A percentile compares a stretch with the other conserved stretches of the same genome.
Evolutionary conservation across 257 asterid species (phyloP).

Genomic region (Gentiana straminea): DNA sequence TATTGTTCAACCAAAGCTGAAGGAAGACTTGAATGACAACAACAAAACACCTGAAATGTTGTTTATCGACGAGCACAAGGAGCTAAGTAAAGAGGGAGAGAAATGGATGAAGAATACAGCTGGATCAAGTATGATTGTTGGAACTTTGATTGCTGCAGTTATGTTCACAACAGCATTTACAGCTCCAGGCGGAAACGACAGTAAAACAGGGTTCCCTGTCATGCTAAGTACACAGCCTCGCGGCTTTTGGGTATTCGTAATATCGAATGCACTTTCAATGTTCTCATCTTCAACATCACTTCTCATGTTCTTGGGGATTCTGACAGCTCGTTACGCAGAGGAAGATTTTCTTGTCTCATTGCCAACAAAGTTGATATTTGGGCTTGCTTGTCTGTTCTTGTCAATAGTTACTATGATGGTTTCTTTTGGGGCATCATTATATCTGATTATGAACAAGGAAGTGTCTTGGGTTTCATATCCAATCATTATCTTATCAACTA

Average conservation of each 20-base stretch:
- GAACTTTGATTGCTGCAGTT: slow-evolving; percentile 26
- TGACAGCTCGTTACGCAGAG: slow-evolving; percentile 21
- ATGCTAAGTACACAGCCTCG: slow-evolving; percentile 1
- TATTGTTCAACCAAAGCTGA: slow-evolving; percentile 18
- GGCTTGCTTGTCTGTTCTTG: slow-evolving; percentile 13
- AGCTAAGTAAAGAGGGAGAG: slow-evolving; percentile 18
- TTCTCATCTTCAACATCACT: slow-evolving; percentile 19
- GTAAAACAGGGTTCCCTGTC: slow-evolving; percentile 14
- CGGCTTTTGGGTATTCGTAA: slow-evolving; percentile 15
- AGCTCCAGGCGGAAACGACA: slow-evolving; percentile 19
- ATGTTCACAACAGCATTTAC: slow-evolving; percentile 29
- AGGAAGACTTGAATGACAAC: slow-evolving; percentile 12
- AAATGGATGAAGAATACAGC: slow-evolving; percentile 31
- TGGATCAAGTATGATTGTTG: slow-evolving; percentile 26
- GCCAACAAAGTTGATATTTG: slow-evolving; percentile 16
- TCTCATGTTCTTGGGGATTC: slow-evolving; percentile 18
- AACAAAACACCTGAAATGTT: slow-evolving; percentile 7
- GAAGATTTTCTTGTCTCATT: slow-evolving; percentile 16
- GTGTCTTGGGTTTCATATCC: slow-evolving; percentile 12
- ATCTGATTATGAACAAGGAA: slow-evolving; percentile 11
- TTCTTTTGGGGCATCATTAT: slow-evolving; percentile 21
- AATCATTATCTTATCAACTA: slow-evolving; percentile 3
- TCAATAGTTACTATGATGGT: slow-evolving; percentile 21
- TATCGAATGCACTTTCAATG: slow-evolving; percentile 13
- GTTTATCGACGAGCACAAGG: slow-evolving; percentile 18